A percentile compares a stretch with the other conserved stretches of the same genome.
phyloP scores from a whole-genome alignment of 2,329 filamentous ascomycete species.

The Trichoderma asperellum region DNA sequence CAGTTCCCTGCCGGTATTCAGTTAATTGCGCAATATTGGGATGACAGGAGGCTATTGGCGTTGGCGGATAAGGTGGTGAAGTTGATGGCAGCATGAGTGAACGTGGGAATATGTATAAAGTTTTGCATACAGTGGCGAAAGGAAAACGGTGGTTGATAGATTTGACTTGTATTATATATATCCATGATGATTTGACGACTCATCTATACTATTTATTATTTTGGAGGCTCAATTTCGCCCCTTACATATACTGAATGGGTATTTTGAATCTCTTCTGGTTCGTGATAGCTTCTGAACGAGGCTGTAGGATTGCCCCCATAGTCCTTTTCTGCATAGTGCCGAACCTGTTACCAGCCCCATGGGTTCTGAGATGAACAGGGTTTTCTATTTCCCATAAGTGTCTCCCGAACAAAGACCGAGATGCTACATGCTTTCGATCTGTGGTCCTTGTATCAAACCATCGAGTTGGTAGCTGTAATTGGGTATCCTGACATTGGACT shows the following conservation, averaged over 20 bases:
- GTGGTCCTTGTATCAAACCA: not conserved
- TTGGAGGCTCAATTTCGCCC: not conserved
- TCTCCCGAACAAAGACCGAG: not conserved
- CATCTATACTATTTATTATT: not conserved
- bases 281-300: not conserved
- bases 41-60: conserved; percentile 66
- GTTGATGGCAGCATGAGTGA: conserved; percentile 34
- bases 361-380: not conserved
- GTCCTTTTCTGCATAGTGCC: too few species aligned
- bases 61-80: conserved; percentile 55
- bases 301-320: too few species aligned
- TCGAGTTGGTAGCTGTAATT: not conserved
- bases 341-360: not conserved
- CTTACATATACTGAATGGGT: not conserved
- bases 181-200: conserved; percentile 5
- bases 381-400: not conserved
- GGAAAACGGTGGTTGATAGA: not conserved
- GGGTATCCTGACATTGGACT: not conserved
- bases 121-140: not conserved
- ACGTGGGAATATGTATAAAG: not conserved
- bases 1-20: conserved; percentile 63
- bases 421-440: not conserved
- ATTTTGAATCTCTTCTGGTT: not conserved
- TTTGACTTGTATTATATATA: conserved; percentile 17
- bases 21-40: conserved; percentile 79